Evolutionary conservation across 225 moss, liverwort and hornwort genomes (phyloP).

Genomic region (Pseudisothecium myosuroides): DNA sequence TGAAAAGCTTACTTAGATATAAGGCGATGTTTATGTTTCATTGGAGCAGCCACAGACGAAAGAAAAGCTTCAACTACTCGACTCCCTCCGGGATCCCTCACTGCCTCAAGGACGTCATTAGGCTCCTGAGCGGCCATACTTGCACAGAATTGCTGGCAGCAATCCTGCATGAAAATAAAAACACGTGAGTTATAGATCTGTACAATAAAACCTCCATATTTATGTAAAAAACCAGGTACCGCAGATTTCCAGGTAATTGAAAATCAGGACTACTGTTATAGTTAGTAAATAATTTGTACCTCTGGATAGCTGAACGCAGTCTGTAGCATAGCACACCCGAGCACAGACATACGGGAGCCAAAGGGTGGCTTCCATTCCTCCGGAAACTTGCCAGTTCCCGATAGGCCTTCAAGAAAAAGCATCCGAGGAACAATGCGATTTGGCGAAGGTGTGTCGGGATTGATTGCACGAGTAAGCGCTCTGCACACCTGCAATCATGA

Average conservation of each 20-base stretch:
- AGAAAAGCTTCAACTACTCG: slow-evolving; percentile 88
- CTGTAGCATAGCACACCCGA: slow-evolving; percentile 88
- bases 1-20: slow-evolving; percentile 57
- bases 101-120: slow-evolving; percentile 38
- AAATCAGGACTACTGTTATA: not conserved
- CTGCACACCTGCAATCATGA: slow-evolving; percentile 54
- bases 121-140: slow-evolving; percentile 87
- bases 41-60: slow-evolving; percentile 66
- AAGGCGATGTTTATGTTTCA: slow-evolving; percentile 84
- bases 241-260: not conserved
- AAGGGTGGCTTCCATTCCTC: slow-evolving; percentile 53
- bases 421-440: slow-evolving; percentile 70
- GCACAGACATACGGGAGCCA: slow-evolving; percentile 71
- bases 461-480: slow-evolving; percentile 65
- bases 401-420: slow-evolving; percentile 66
- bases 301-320: slow-evolving; percentile 80
- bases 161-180: slow-evolving; percentile 47
- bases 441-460: slow-evolving; percentile 55
- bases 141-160: slow-evolving; percentile 90
- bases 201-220: not conserved
- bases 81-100: slow-evolving; percentile 77
- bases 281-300: slow-evolving; percentile 11
- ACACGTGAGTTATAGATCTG: not conserved
- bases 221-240: not conserved
- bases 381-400: slow-evolving; percentile 52